Base-by-base conservation (phyloP, 805 yeast genomes). In the Sugiyamaella boreocaroliniensis region DNA sequence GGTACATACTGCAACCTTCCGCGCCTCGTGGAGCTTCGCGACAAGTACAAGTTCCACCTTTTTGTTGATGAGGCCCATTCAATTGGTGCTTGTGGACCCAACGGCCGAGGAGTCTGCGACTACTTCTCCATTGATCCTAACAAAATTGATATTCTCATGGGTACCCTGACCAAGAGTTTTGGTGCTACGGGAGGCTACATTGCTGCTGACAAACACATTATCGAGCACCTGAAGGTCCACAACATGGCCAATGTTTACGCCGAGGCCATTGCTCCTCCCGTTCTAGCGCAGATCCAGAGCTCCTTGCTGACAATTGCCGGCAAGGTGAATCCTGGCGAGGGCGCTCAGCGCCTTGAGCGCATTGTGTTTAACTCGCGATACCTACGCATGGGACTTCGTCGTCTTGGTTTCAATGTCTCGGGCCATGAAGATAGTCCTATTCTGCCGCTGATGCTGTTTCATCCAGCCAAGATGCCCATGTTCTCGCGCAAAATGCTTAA, bases 101-200 rank as follows among this genome's bases (percentile, higher is more conserved):
- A 72, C 49, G 99, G 99, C 45, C 83, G 86, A 65, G 99, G 99
- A 65, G 85, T 93, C 40, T 90, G 97, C 73, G 98, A 93, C 65
- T 87, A 88, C 71, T 93, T 86, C 68, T 85, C 84, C 51, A 80
- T 93, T 47, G 78, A 82, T 58, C 92, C 98, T 42, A 67, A 71
- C 11, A 80, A 80, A 44, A 75, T 93, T 53, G 99, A 93, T 71
- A 73, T 93, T 57, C 71, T 93, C 59, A 93, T 93, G 99, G 99
- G 99, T 48, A 93, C 99, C 7, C 79, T 93, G 53, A 95, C 99
- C 49, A 93, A 93, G 71, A 88, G 97, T 1, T 93, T 93, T 68
- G 99, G 99, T 67, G 98, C 99, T 15, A 89, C 98, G 43, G 99
- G 99, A 65, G 99, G 99, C 46, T 93, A 93, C 67, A 74, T 93